Conservation (phyloP, 768 basidiomycete species). For the Lactarius sanguifluus region DNA sequence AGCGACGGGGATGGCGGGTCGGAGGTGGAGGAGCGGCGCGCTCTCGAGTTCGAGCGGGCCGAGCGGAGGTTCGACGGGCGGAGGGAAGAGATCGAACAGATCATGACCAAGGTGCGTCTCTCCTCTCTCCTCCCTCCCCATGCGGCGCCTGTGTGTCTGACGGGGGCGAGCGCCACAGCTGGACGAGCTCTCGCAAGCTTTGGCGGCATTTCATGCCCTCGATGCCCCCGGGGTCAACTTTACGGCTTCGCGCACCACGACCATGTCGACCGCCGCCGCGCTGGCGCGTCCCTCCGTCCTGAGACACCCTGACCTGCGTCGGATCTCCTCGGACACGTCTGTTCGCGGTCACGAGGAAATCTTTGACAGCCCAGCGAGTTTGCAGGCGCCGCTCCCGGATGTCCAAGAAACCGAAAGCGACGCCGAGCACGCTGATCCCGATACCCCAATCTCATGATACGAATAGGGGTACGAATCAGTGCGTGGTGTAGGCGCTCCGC, state of each 20-base stretch:
- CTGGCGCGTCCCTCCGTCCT: constrained; percentile 29
- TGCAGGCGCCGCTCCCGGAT: constrained; percentile 24
- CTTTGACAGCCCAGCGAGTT: constrained; percentile 39
- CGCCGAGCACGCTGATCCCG: background rate
- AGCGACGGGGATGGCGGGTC: background rate
- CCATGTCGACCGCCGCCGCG: constrained; percentile 36
- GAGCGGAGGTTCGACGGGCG: constrained; percentile 68
- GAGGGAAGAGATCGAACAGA: constrained; percentile 64
- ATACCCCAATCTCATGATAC: background rate
- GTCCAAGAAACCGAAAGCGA: constrained; percentile 16
- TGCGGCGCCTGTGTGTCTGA: background rate
- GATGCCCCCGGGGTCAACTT: constrained; percentile 44
- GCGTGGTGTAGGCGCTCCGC: background rate
- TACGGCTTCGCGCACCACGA: constrained; percentile 34
- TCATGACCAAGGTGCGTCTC: constrained; percentile 66
- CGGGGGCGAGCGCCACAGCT: constrained; percentile 42
- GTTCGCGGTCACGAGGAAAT: constrained; percentile 15
- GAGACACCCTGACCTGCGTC: constrained; percentile 30
- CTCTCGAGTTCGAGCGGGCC: constrained; percentile 67
- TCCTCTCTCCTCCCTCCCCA: background rate
- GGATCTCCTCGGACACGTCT: constrained; percentile 16
- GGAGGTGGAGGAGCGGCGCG: constrained; percentile 38
- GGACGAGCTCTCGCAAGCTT: constrained; percentile 49
- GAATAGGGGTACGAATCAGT: background rate
- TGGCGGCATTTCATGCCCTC: constrained; percentile 47